Evolutionary conservation across 78 protist genomes (phyloP).

Genomic region (Neovahlkampfia damariscottae): DNA sequence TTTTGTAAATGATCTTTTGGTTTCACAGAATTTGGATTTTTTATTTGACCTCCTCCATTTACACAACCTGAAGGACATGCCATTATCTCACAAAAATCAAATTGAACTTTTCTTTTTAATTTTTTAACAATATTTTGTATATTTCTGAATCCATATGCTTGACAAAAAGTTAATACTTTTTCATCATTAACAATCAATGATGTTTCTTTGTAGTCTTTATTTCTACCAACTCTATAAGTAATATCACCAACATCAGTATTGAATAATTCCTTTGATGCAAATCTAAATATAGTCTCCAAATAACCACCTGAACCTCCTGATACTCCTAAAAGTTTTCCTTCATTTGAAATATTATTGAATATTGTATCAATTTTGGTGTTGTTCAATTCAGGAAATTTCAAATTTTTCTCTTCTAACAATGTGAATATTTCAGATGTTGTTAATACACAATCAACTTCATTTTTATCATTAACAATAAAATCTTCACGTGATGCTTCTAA

Average conservation of each 20-base stretch:
- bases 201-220: neutral
- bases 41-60: conserved; percentile 53
- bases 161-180: conserved; percentile 34
- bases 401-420: conserved; percentile 29
- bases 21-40: neutral
- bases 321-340: neutral
- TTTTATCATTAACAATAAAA: conserved; percentile 37
- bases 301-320: conserved; percentile 72
- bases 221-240: conserved; percentile 35
- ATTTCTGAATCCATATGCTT: conserved; percentile 81
- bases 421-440: conserved; percentile 56
- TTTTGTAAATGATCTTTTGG: neutral
- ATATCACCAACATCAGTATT: conserved; percentile 17
- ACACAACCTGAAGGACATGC: conserved; percentile 75
- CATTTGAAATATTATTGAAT: neutral
- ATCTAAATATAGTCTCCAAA: conserved; percentile 36
- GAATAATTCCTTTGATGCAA: conserved; percentile 59
- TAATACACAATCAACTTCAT: conserved; percentile 32
- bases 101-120: neutral
- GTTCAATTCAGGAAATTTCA: conserved; percentile 9
- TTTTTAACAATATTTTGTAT: conserved; percentile 78
- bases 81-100: conserved; percentile 67
- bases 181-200: conserved; percentile 29
- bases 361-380: neutral
- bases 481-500: conserved; percentile 85